These are phyloP conservation scores for Trametes cinnabarina DNA, from an alignment of 768 basidiomycete genomes.

Conservation along the genomic window DNA sequence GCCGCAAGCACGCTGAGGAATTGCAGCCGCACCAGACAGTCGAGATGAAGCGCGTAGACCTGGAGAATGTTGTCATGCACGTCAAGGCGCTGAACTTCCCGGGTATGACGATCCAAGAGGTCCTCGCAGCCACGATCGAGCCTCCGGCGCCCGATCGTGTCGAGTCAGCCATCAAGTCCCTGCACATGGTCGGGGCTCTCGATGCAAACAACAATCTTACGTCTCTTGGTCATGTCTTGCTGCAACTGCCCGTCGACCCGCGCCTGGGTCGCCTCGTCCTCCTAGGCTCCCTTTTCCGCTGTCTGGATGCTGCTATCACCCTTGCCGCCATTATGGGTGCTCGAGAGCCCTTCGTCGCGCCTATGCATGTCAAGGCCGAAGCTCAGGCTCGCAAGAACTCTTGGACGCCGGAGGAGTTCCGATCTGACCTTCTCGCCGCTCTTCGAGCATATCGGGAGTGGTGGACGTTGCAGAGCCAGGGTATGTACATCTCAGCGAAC, in stretches of 20 bases:
- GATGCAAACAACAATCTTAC: slow-evolving; percentile 75
- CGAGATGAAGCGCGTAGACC: slow-evolving; percentile 90
- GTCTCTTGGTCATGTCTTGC: slow-evolving; percentile 81
- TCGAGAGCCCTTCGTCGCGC: slow-evolving; percentile 87
- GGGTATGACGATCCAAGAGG: slow-evolving; percentile 81
- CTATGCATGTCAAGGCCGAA: slow-evolving; percentile 69
- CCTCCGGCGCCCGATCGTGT: slow-evolving; percentile 80
- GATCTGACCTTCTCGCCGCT: slow-evolving; percentile 79
- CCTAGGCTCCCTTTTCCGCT: slow-evolving; percentile 90
- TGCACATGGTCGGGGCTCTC: slow-evolving; percentile 86
- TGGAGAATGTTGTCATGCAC: slow-evolving; percentile 94
- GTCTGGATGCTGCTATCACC: slow-evolving; percentile 82
- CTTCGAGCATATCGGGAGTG: slow-evolving; percentile 81
- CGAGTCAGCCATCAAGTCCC: slow-evolving; percentile 69
- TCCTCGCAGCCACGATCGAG: slow-evolving; percentile 81
- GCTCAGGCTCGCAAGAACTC: slow-evolving; percentile 70
- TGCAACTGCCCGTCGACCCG: slow-evolving; percentile 87
- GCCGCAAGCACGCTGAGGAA: slow-evolving; percentile 53
- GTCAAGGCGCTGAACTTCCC: slow-evolving; percentile 91
- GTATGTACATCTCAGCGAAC: slow-evolving; percentile 65
- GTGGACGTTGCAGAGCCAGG: slow-evolving; percentile 66
- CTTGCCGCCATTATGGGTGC: slow-evolving; percentile 89
- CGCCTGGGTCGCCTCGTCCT: slow-evolving; percentile 88
- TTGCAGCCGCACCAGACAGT: slow-evolving; percentile 84
- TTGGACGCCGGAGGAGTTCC: slow-evolving; percentile 78